These are phyloP conservation scores for Chaetomium sp. DNA, from an alignment of 2,329 filamentous ascomycete species.

Conservation along the genomic window DNA sequence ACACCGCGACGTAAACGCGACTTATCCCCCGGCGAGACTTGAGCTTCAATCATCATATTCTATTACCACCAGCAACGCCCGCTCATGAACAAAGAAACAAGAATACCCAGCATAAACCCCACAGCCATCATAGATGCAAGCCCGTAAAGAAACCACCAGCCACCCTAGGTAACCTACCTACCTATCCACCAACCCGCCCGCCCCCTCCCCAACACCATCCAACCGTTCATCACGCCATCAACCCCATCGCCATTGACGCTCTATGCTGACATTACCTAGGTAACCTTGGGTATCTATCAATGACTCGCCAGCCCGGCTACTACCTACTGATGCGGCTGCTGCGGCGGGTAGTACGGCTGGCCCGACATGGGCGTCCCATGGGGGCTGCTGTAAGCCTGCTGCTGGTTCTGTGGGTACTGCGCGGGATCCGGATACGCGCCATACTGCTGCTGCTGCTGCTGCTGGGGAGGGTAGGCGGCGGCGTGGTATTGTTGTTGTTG, in stretches of 20 bases:
- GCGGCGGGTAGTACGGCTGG: slow-evolving; percentile 26
- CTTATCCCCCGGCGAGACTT: too few species aligned
- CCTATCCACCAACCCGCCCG: too few species aligned
- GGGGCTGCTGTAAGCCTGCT: slow-evolving; percentile 12
- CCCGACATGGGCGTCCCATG: slow-evolving; percentile 20
- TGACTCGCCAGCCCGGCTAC: too few species aligned
- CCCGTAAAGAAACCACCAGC: background rate
- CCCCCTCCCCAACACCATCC: too few species aligned
- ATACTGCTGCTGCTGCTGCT: slow-evolving; percentile 25
- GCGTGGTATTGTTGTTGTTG: too few species aligned
- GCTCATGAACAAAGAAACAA: background rate
- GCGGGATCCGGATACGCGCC: background rate
- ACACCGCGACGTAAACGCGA: too few species aligned
- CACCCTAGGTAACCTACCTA: too few species aligned
- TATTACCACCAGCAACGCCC: background rate
- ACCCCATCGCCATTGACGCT: too few species aligned
- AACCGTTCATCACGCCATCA: too few species aligned
- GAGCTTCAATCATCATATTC: background rate
- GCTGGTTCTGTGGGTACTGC: background rate
- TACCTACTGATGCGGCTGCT: background rate
- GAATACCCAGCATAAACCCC: background rate
- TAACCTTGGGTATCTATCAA: too few species aligned
- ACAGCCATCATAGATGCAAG: too few species aligned
- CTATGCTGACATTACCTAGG: too few species aligned
- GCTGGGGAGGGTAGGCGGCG: slow-evolving; percentile 9